These are phyloP conservation scores for Kuraishia piskuri DNA, from an alignment of 805 yeast species.

Conservation along the genomic window DNA sequence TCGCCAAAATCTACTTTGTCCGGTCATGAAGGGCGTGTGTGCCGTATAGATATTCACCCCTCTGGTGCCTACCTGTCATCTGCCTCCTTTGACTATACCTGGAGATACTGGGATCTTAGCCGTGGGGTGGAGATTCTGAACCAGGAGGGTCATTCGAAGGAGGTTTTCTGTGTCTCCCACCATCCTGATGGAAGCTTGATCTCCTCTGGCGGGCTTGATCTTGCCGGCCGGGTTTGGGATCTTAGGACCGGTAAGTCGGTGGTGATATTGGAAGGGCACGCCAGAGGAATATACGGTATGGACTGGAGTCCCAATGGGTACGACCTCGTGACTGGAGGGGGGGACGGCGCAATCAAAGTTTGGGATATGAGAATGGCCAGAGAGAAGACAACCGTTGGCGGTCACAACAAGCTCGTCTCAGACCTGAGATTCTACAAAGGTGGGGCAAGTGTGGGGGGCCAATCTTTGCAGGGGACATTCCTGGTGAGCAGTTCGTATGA, in stretches of 20 bases:
- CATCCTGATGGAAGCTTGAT: slow-evolving; percentile 75
- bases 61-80: slow-evolving; percentile 44
- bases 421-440: slow-evolving; percentile 44
- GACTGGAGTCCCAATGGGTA: slow-evolving; percentile 75
- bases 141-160: slow-evolving; percentile 86
- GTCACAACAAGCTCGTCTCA: slow-evolving; percentile 68
- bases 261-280: slow-evolving; percentile 56
- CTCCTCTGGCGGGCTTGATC: slow-evolving; percentile 76
- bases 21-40: slow-evolving; percentile 52
- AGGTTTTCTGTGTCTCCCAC: slow-evolving; percentile 49
- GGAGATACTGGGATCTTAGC: slow-evolving; percentile 79
- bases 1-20: slow-evolving; percentile 6
- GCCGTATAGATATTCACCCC: slow-evolving; percentile 61
- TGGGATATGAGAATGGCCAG: slow-evolving; percentile 71
- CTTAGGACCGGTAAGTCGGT: slow-evolving; percentile 66
- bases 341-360: slow-evolving; percentile 68
- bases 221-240: slow-evolving; percentile 75
- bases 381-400: slow-evolving; percentile 42
- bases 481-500: slow-evolving; percentile 67
- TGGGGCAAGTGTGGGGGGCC: slow-evolving; percentile 11
- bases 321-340: slow-evolving; percentile 75
- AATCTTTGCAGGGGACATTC: slow-evolving; percentile 32
- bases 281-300: slow-evolving; percentile 57
- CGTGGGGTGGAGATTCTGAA: slow-evolving; percentile 40
- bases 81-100: slow-evolving; percentile 78